Conservation (phyloP, 768 basidiomycete species). For the Lactarius pseudohatsudake region DNA sequence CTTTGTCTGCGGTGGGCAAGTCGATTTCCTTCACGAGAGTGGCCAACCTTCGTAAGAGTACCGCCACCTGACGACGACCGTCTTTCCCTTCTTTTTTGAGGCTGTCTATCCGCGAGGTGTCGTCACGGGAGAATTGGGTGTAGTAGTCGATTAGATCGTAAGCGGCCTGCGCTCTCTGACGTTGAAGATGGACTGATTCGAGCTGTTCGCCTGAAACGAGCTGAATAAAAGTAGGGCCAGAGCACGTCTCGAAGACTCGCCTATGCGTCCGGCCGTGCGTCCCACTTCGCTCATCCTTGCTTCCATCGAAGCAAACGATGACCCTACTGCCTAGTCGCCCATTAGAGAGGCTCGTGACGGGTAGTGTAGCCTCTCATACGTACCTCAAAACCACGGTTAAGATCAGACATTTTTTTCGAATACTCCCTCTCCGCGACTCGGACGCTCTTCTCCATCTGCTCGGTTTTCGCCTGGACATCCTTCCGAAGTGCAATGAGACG, state of each 20-base stretch:
- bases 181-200: slow-evolving; percentile 88
- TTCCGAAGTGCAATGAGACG: slow-evolving; percentile 81
- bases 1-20: slow-evolving; percentile 77
- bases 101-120: slow-evolving; percentile 70
- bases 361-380: slow-evolving; percentile 30
- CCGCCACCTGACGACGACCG: slow-evolving; percentile 84
- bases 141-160: slow-evolving; percentile 93
- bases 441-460: slow-evolving; percentile 91
- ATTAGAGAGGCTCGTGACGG: slow-evolving; percentile 14
- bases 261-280: slow-evolving; percentile 90
- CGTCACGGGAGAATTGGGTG: slow-evolving; percentile 84
- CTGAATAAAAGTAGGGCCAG: slow-evolving; percentile 18
- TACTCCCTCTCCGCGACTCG: slow-evolving; percentile 89
- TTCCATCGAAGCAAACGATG: slow-evolving; percentile 89
- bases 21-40: slow-evolving; percentile 94
- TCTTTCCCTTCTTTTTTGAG: slow-evolving; percentile 86
- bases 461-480: slow-evolving; percentile 87
- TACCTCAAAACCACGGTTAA: slow-evolving; percentile 94
- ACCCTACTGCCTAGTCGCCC: slow-evolving; percentile 68
- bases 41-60: slow-evolving; percentile 79
- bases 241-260: slow-evolving; percentile 41
- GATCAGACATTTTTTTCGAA: slow-evolving; percentile 88
- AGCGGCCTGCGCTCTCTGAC: slow-evolving; percentile 91
- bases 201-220: slow-evolving; percentile 78
- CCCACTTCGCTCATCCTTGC: slow-evolving; percentile 90